Percentiles rank a stretch among this genome's conserved stretches.
phyloP scores from a whole-genome alignment of 164 flowering plant species.

The Macadamia tetraphylla region DNA sequence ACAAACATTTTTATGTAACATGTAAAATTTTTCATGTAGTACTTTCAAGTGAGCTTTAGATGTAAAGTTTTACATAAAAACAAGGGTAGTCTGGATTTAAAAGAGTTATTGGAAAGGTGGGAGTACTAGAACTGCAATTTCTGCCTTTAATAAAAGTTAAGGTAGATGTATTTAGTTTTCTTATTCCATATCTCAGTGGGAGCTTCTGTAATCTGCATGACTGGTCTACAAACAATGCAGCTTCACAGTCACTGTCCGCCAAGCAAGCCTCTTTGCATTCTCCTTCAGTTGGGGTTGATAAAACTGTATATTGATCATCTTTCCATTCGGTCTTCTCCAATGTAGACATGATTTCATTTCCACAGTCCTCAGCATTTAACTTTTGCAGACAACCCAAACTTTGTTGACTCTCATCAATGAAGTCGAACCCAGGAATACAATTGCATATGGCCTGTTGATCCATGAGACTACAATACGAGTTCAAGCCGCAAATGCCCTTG shows the following conservation, averaged over 20 bases:
- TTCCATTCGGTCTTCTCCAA: conserved; percentile 6
- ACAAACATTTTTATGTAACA: too few species aligned
- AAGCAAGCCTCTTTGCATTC: conserved; percentile 12
- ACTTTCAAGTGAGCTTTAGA: too few species aligned
- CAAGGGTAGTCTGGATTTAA: too few species aligned
- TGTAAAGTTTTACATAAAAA: too few species aligned
- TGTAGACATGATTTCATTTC: neutral
- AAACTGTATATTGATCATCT: conserved; percentile 1
- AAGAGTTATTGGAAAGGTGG: too few species aligned
- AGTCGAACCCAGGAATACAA: conserved; percentile 23
- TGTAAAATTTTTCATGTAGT: too few species aligned
- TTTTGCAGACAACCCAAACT: conserved; percentile 15
- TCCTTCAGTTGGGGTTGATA: neutral
- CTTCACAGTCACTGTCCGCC: conserved; percentile 18
- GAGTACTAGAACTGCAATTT: too few species aligned
- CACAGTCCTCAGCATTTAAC: conserved; percentile 9
- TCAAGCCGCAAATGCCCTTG: conserved; percentile 23
- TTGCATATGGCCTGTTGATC: conserved; percentile 8
- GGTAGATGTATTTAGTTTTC: neutral
- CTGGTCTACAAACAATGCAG: conserved; percentile 5
- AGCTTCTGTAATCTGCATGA: conserved; percentile 22
- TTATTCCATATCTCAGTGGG: conserved; percentile 17
- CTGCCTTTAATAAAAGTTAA: neutral
- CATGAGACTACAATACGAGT: conserved; percentile 10
- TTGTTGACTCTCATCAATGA: neutral